Evolutionary conservation across 129 eudicot genomes (phyloP), one percentile per base, ranked within the genome.

Genomic region (Flaveria bidentis): DNA sequence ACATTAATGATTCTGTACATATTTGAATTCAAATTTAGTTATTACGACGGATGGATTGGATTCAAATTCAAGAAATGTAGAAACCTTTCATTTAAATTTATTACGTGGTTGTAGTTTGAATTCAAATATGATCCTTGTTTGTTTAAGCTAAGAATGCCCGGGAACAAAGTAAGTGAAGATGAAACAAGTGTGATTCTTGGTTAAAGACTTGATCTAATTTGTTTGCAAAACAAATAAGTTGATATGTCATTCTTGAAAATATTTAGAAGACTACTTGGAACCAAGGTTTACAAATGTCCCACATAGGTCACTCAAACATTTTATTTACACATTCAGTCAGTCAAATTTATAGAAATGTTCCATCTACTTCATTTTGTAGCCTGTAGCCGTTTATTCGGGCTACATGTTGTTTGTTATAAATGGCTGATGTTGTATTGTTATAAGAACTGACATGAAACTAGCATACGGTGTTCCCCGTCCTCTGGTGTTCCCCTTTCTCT

Each of bases 11-110:
- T 41, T 77, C 33, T 52, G 5, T 56, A 12, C 46, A 23, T 15
- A 67, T 42, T 15, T 2, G 23, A 77, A 25, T 56, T 77, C 14
- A 7, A 58, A 67, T 76, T 67, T 26, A 5, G 64, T 71, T 52
- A 26, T 49, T 30, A 62, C 0, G 26, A 75, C 47, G 1, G 9
- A n/a, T 10, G 25, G 4, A 3, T 16, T n/a, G 3, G 17, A 56
- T n/a, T 42, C 18, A 1, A 36, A 36, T 36, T 36, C 41, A 36
- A 36, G 6, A 9, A 66, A 7, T 25, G 17, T 60, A 25, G 2
- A 25, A 60, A 25, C n/a, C 39, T 60, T 39, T 4, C 2, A 61
- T 61, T 61, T 26, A 13, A 11, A 13, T 17, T 25, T 8, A 15
- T 26, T 61, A 61, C 18, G 14, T 26, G 67, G 41, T 26, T 26